phyloP scores from a whole-genome alignment of 2,329 filamentous ascomycete genomes.

The Aureobasidium mangrovei region DNA sequence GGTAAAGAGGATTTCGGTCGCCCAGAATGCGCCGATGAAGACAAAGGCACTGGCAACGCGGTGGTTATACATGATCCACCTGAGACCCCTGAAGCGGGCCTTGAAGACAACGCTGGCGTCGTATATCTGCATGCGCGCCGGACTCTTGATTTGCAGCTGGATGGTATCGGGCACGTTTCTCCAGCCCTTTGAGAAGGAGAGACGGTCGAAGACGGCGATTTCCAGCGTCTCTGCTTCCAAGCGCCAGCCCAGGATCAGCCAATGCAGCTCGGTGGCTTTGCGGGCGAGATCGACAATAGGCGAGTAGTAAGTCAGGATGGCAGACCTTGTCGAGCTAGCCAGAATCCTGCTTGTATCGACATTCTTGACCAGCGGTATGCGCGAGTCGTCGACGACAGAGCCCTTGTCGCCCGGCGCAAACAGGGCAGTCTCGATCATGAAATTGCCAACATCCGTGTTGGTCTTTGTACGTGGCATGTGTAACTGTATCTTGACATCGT shows the following conservation, averaged over 20 bases:
- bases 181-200: constrained; percentile 53
- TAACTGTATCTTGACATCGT: constrained; percentile 72
- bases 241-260: constrained; percentile 59
- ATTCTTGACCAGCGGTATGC: background rate
- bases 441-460: constrained; percentile 77
- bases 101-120: constrained; percentile 57
- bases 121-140: constrained; percentile 66
- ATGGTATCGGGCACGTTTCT: constrained; percentile 45
- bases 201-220: constrained; percentile 63
- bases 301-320: constrained; percentile 71
- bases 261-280: constrained; percentile 55
- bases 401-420: constrained; percentile 31
- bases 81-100: constrained; percentile 65
- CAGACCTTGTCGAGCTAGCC: constrained; percentile 57
- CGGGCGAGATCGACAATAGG: constrained; percentile 55
- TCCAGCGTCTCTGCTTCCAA: constrained; percentile 55
- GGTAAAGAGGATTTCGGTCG: constrained; percentile 60
- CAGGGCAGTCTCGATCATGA: constrained; percentile 80
- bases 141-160: constrained; percentile 61
- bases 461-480: constrained; percentile 66
- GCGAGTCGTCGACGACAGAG: constrained; percentile 5
- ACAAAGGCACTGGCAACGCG: constrained; percentile 59
- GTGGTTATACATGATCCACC: constrained; percentile 81
- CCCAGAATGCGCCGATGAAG: constrained; percentile 68
- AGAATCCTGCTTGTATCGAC: constrained; percentile 19